Percentiles rank a stretch among this genome's conserved stretches.
Conservation (phyloP, 2,329 filamentous ascomycete genomes). For the Xylariaceae sp. region DNA sequence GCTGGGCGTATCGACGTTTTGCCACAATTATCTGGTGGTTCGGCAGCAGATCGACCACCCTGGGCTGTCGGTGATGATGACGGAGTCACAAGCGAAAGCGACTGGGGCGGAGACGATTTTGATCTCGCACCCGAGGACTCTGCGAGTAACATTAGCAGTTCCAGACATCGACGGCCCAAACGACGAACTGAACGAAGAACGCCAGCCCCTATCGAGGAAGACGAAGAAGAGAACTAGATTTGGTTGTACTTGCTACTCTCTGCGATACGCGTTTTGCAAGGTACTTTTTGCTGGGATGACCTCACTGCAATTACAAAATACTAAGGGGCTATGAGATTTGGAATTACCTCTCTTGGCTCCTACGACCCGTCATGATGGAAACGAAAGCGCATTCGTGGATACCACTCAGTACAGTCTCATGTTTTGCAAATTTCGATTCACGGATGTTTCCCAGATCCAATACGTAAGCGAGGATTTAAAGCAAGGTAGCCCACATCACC, state of each 20-base stretch:
- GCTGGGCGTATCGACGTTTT: conserved; percentile 49
- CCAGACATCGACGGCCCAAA: conserved; percentile 62
- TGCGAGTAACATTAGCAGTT: conserved; percentile 75
- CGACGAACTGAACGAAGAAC: conserved; percentile 65
- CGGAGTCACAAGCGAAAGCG: conserved; percentile 48
- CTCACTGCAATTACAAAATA: too few relatives aligned
- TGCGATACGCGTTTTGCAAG: background rate
- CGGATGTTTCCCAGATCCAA: too few relatives aligned
- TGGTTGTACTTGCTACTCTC: background rate
- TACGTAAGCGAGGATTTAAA: too few relatives aligned
- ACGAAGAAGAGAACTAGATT: conserved; percentile 44
- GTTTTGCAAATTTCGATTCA: too few relatives aligned
- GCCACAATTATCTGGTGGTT: conserved; percentile 44
- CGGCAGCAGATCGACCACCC: conserved; percentile 42
- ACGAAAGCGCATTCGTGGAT: too few relatives aligned
- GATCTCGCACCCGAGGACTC: conserved; percentile 72
- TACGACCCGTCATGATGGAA: too few relatives aligned
- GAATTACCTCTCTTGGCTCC: too few relatives aligned
- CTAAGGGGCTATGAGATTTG: too few relatives aligned
- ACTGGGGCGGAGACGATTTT: conserved; percentile 52
- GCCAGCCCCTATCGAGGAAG: conserved; percentile 68
- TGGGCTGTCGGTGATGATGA: conserved; percentile 43
- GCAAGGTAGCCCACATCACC: too few relatives aligned
- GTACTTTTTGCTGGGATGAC: background rate
- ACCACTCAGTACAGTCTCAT: too few relatives aligned